phyloP scores from a whole-genome alignment of 768 basidiomycete genomes.

The Boletus barrowsii region DNA sequence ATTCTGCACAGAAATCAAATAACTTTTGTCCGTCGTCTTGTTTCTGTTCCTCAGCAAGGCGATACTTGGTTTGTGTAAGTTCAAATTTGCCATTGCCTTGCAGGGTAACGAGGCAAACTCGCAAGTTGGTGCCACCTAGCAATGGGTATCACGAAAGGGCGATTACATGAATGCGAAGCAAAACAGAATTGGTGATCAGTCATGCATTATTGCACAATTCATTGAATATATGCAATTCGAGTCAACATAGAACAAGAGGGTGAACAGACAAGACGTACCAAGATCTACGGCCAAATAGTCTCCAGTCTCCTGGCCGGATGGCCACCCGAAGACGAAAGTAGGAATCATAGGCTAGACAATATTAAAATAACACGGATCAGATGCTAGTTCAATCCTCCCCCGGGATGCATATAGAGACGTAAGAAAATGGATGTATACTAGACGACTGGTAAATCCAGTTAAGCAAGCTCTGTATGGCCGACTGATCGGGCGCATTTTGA shows the following conservation, averaged over 20 bases:
- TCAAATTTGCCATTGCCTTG: slow-evolving; percentile 95
- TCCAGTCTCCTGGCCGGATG: slow-evolving; percentile 83
- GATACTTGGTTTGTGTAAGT: slow-evolving; percentile 96
- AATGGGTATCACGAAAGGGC: background rate
- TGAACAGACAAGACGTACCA: slow-evolving; percentile 45
- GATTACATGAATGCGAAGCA: background rate
- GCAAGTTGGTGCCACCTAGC: slow-evolving; percentile 92
- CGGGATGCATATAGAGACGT: slow-evolving; percentile 1
- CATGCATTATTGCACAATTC: background rate
- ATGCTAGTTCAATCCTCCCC: background rate
- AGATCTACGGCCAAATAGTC: slow-evolving; percentile 90
- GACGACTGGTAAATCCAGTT: background rate
- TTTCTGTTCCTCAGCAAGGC: slow-evolving; percentile 96
- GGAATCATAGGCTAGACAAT: slow-evolving; percentile 84
- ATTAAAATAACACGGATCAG: slow-evolving; percentile 10
- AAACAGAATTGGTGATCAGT: background rate
- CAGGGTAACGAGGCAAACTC: slow-evolving; percentile 93
- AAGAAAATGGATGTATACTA: background rate
- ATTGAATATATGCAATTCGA: background rate
- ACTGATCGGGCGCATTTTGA: background rate
- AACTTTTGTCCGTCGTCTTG: slow-evolving; percentile 93
- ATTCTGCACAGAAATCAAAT: slow-evolving; percentile 98
- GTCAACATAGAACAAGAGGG: background rate
- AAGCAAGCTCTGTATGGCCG: background rate
- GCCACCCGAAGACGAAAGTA: slow-evolving; percentile 96